Base-by-base conservation (phyloP, 441 rosid genomes). In the Corymbia calophylla region DNA sequence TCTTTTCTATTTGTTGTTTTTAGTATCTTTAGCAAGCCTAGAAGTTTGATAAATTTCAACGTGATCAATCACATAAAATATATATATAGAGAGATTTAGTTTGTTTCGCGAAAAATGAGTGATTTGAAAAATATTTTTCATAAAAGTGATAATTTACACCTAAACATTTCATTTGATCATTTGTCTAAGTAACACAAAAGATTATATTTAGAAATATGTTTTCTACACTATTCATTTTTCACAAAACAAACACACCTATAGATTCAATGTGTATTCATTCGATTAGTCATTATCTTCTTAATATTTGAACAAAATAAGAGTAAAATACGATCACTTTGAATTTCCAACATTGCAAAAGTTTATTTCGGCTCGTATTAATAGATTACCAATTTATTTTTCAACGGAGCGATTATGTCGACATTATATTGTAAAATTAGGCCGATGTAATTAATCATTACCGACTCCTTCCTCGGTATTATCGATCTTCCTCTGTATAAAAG, bases 61-160 rank as follows among this genome's bases (percentile, higher is more conserved):
- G 16, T 7, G 9, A 18, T 13, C 39, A 39, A 35, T 11, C 49
- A 21, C 82, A 25, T 1, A 14, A n/a, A n/a, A n/a, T n/a, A n/a
- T n/a, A n/a, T n/a, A n/a, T n/a, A n/a, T n/a, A n/a, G n/a, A n/a
- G 23, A 25, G 1, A 5, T 14, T 58, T 6, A 3, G 0, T 9
- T 58, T 25, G 0, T 58, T 58, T 58, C 3, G 7, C 14, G 5
- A 58, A 58, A 56, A 58, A 25, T 10, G 11, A 58, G 11, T 25
- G 7, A 25, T 10, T 25, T 25, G 14, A 58, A 58, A 58, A 25
- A 58, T 10, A 9, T 53, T 53, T 53, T 16, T 15, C 54, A 5
- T 53, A 53, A 15, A 53, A 53, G 6, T 0, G n/a, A n/a, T 58
- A 58, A 25, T 58, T 1, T 25, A 58, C 5, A 25, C 25, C 2